Conservation (phyloP, 129 eudicot genomes). For the Heracleum sosnowskyi region DNA sequence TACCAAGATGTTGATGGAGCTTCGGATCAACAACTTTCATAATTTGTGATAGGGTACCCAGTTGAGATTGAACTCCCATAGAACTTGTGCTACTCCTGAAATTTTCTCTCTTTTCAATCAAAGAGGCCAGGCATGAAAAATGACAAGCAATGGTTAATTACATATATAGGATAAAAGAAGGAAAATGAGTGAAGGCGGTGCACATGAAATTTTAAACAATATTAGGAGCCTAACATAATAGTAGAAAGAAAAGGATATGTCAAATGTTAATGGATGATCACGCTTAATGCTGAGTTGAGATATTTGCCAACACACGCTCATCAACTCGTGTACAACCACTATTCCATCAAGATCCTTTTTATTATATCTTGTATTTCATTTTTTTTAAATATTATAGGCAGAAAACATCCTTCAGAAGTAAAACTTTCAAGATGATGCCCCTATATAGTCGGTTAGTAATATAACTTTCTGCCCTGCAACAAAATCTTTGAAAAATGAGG, state of each 20-base stretch:
- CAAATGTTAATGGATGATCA: neutral
- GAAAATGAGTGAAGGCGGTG: neutral
- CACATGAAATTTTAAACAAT: neutral
- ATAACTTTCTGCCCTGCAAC: too few species aligned
- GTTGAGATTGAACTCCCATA: conserved; percentile 94
- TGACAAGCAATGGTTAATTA: neutral
- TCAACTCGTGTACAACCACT: neutral
- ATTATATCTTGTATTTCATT: neutral
- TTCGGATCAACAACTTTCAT: conserved; percentile 89
- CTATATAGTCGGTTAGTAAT: neutral
- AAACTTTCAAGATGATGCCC: too few species aligned
- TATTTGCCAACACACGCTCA: neutral
- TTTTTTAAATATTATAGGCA: neutral
- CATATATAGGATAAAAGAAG: neutral
- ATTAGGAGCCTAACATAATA: neutral
- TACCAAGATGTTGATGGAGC: conserved; percentile 95
- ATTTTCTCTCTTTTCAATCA: conserved; percentile 67
- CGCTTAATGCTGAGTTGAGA: neutral
- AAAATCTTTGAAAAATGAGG: neutral
- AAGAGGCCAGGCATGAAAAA: conserved; percentile 14
- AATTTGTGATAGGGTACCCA: conserved; percentile 72
- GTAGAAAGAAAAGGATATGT: neutral
- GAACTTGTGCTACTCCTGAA: conserved; percentile 70
- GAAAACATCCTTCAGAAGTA: neutral
- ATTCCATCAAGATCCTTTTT: neutral